Conservation (phyloP, 352 stramenopile genomes). For the Pelagophyceae sp. region DNA sequence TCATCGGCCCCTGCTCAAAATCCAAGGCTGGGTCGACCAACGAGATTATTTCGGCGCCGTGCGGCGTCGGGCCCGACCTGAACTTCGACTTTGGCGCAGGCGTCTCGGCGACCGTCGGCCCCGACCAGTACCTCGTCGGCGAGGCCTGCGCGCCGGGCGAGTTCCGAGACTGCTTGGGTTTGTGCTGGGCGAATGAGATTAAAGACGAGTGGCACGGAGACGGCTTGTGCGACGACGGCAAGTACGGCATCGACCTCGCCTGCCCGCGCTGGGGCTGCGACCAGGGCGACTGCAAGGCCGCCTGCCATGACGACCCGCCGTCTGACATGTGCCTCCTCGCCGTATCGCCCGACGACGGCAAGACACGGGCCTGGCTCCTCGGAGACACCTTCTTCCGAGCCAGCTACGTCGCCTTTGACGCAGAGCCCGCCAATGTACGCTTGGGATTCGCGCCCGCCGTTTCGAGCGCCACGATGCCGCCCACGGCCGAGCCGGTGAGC, state of each 20-base stretch:
- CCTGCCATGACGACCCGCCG: neutral
- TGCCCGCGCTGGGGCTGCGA: neutral
- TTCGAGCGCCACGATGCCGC: neutral
- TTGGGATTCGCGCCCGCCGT: neutral
- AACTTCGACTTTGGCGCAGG: neutral
- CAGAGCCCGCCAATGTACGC: neutral
- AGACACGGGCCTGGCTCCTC: neutral
- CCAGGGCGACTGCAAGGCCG: neutral
- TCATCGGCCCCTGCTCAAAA: neutral
- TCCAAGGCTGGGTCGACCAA: neutral
- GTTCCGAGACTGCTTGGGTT: constrained; percentile 9
- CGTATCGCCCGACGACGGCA: neutral
- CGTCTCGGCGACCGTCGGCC: neutral
- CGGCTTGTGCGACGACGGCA: constrained; percentile 13
- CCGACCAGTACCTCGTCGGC: constrained; percentile 11
- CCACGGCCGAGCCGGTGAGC: no score
- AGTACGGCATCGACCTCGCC: neutral
- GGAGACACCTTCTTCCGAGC: neutral
- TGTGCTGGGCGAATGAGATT: constrained; percentile 11
- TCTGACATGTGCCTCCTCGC: neutral
- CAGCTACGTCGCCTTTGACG: constrained; percentile 8
- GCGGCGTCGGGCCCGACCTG: neutral
- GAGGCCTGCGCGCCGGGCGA: neutral
- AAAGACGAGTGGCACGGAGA: neutral
- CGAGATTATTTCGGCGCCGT: neutral